Conservation (phyloP, 1,284 basidiomycete species). For the Ganoderma lingzhi region DNA sequence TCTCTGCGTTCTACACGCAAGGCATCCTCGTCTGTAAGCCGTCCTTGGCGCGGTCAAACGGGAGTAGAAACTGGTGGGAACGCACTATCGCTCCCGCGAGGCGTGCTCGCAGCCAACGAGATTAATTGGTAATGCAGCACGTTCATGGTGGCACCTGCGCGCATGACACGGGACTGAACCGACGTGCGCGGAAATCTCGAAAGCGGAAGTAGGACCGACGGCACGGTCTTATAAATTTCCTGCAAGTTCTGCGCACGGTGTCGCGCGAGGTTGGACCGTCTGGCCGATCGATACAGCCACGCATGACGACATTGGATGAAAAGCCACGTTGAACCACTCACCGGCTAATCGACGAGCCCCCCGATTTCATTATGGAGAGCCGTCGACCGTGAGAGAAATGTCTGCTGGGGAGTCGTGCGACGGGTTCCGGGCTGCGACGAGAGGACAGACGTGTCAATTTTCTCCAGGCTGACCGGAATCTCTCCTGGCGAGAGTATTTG, state of each 20-base stretch:
- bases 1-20: neutral
- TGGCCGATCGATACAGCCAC: neutral
- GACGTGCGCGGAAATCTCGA: constrained; percentile 4
- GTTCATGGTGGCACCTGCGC: neutral
- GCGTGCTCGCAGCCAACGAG: neutral
- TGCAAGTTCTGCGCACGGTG: neutral
- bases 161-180: neutral
- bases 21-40: neutral
- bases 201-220: neutral
- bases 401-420: neutral
- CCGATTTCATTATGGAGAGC: constrained; percentile 7
- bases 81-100: constrained; percentile 1
- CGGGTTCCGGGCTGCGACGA: neutral
- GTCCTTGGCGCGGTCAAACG: neutral
- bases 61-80: neutral
- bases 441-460: neutral
- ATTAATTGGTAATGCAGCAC: neutral
- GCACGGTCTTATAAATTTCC: neutral
- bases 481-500: neutral
- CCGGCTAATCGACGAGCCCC: neutral
- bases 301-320: neutral
- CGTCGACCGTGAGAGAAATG: neutral
- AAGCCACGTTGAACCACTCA: neutral
- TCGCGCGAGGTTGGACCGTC: neutral
- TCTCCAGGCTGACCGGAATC: neutral